These are phyloP conservation scores for Phytophthora tubulina DNA, from an alignment of 352 stramenopile genomes.

Conservation along the genomic window DNA sequence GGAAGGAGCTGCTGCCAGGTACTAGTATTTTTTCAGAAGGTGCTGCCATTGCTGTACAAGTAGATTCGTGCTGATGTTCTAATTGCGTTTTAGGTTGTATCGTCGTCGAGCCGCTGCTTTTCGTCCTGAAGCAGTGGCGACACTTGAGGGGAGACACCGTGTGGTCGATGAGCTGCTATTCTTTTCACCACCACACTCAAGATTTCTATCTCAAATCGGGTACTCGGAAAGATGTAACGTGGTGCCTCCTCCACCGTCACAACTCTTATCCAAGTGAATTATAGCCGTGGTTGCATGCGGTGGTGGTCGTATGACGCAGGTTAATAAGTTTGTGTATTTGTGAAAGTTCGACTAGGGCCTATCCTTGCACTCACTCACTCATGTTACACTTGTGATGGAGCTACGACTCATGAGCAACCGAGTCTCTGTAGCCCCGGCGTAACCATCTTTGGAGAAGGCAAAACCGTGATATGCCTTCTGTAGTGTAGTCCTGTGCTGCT, in stretches of 20 bases:
- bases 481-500: constrained; percentile 40
- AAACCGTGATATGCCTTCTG: constrained; percentile 71
- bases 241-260: constrained; percentile 35
- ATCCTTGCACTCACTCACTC: constrained; percentile 14
- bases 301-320: not conserved
- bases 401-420: constrained; percentile 59
- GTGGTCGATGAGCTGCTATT: constrained; percentile 48
- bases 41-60: not conserved
- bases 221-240: constrained; percentile 41
- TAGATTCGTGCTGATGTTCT: not conserved
- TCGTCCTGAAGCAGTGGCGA: constrained; percentile 7
- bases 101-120: constrained; percentile 18
- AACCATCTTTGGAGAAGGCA: constrained; percentile 74
- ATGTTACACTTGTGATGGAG: constrained; percentile 38
- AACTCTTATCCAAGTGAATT: not conserved
- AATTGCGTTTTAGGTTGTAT: constrained; percentile 25
- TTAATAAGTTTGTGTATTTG: constrained; percentile 13
- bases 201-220: constrained; percentile 41
- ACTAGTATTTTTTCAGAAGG: not conserved
- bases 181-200: constrained; percentile 36
- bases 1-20: constrained; percentile 45
- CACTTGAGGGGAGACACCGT: constrained; percentile 25
- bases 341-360: constrained; percentile 11
- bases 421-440: constrained; percentile 63
- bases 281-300: not conserved